These are phyloP conservation scores for Hemisphaericaspora nanyangensis DNA, from an alignment of 805 yeast species.

Conservation along the genomic window DNA sequence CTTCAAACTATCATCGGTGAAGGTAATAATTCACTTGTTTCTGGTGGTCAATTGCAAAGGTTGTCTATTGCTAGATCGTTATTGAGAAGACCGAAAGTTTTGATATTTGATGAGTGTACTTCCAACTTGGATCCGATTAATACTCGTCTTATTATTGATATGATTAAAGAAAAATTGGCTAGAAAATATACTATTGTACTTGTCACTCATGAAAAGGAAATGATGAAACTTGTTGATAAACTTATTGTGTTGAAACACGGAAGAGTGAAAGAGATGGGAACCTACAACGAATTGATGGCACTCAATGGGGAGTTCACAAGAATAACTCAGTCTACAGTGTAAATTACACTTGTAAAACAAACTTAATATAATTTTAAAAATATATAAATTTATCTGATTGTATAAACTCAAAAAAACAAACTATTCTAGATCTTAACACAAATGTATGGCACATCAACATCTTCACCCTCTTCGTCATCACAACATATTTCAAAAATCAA, in stretches of 20 bases:
- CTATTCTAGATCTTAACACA: constrained; percentile 43
- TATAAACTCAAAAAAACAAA: not conserved
- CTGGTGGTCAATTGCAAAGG: constrained; percentile 92
- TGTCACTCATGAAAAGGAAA: constrained; percentile 69
- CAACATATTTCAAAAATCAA: constrained; percentile 87
- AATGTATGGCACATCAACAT: constrained; percentile 90
- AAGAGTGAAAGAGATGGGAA: constrained; percentile 42
- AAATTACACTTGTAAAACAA: not conserved
- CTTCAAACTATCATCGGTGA: constrained; percentile 53
- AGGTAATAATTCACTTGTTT: constrained; percentile 42
- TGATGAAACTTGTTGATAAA: constrained; percentile 58
- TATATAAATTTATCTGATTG: no score
- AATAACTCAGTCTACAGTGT: constrained; percentile 3
- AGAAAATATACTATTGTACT: constrained; percentile 45
- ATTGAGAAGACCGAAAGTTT: constrained; percentile 56
- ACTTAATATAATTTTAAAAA: no score
- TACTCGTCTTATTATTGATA: constrained; percentile 43
- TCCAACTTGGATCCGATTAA: constrained; percentile 77
- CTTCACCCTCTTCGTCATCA: constrained; percentile 90
- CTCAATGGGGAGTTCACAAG: constrained; percentile 3
- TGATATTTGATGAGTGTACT: constrained; percentile 87
- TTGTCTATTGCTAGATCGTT: constrained; percentile 81
- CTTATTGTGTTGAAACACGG: constrained; percentile 51
- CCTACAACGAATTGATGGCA: constrained; percentile 13
- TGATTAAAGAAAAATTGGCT: constrained; percentile 39